A percentile compares a stretch with the other conserved stretches of the same genome.
Evolutionary conservation across 108 stramenopile species (phyloP).

Genomic region (Mediolabrus comicus): DNA sequence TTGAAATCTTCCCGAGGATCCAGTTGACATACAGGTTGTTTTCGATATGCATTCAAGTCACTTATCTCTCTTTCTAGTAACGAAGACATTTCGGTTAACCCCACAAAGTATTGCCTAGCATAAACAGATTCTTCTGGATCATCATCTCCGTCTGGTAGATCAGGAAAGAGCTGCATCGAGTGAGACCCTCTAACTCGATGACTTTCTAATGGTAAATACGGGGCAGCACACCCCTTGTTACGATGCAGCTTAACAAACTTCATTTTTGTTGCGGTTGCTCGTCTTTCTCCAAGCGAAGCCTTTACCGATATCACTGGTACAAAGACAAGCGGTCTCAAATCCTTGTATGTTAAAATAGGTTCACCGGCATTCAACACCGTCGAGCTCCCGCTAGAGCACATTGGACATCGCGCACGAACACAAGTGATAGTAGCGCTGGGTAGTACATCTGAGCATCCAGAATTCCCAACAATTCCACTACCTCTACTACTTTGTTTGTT

Average conservation of each 20-base stretch:
- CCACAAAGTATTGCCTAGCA: conserved; percentile 26
- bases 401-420: conserved; percentile 33
- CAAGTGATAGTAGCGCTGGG: conserved; percentile 24
- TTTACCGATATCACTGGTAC: conserved; percentile 29
- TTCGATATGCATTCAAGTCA: conserved; percentile 15
- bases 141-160: conserved; percentile 32
- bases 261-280: conserved; percentile 19
- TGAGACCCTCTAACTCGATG: conserved; percentile 12
- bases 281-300: neutral
- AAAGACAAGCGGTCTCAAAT: conserved; percentile 63
- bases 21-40: conserved; percentile 15
- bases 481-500: conserved; percentile 13
- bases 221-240: conserved; percentile 48
- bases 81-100: conserved; percentile 11
- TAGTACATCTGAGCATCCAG: neutral
- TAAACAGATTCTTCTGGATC: conserved; percentile 35
- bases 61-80: conserved; percentile 17
- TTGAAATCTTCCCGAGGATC: conserved; percentile 31
- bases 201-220: conserved; percentile 55
- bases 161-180: conserved; percentile 1
- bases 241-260: conserved; percentile 68
- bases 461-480: conserved; percentile 11
- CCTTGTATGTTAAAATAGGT: conserved; percentile 45
- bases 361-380: conserved; percentile 27
- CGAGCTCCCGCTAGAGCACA: conserved; percentile 34